Percentiles rank a stretch among this genome's conserved stretches.
Evolutionary conservation across 331 rosid species (phyloP).

Genomic region (Acacia pycnantha): DNA sequence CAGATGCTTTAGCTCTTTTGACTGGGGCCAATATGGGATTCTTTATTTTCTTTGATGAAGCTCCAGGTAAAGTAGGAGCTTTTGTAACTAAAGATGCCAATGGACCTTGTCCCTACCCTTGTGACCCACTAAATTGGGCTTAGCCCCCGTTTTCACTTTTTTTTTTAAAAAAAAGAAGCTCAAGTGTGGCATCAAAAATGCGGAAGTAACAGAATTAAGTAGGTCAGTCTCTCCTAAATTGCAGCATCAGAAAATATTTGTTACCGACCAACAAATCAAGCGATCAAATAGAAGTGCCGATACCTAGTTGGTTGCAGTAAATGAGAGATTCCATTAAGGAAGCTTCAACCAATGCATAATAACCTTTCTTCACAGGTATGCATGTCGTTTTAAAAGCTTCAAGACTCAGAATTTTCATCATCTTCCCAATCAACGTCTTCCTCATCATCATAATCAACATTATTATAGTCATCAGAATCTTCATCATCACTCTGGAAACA

Average conservation of each 20-base stretch:
- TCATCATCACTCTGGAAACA: slow-evolving; percentile 61
- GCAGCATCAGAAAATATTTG: background rate
- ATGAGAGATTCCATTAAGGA: slow-evolving; percentile 22
- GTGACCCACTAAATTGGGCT: background rate
- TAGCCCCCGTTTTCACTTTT: background rate
- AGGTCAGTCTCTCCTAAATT: background rate
- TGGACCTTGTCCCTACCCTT: background rate
- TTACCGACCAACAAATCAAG: slow-evolving; percentile 10
- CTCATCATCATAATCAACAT: slow-evolving; percentile 24
- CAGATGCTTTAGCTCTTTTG: background rate
- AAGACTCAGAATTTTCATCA: slow-evolving; percentile 12
- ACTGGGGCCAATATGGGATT: background rate
- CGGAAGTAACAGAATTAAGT: background rate
- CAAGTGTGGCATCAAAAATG: slow-evolving; percentile 8
- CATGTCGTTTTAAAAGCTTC: slow-evolving; percentile 9
- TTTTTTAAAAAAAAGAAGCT: background rate
- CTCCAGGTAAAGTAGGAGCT: background rate
- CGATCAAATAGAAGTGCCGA: slow-evolving; percentile 21
- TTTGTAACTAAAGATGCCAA: background rate
- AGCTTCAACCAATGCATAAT: slow-evolving; percentile 9
- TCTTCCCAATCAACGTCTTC: slow-evolving; percentile 32
- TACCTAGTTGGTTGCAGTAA: slow-evolving; percentile 30
- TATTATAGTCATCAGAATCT: slow-evolving; percentile 35
- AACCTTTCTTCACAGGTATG: slow-evolving; percentile 35
- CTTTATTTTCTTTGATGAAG: background rate